Conservation (phyloP, 441 rosid species). For the Bocquillonia castaneifolia region DNA sequence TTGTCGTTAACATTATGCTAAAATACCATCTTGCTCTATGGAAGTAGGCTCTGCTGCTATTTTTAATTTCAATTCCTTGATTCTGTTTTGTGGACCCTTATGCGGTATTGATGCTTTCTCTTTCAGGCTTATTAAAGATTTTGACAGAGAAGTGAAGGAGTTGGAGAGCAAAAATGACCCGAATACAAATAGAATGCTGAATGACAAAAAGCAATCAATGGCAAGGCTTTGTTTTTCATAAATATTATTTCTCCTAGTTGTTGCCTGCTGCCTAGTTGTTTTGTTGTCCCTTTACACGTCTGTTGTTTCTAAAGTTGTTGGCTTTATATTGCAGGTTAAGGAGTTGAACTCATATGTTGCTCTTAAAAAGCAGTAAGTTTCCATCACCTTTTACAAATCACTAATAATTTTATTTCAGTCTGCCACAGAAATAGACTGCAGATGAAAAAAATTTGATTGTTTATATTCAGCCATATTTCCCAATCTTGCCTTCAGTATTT, state of each 20-base stretch:
- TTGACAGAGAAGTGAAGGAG: constrained; percentile 72
- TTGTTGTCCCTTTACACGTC: constrained; percentile 1
- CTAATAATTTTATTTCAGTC: constrained; percentile 1
- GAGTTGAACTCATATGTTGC: constrained; percentile 93
- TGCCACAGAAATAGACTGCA: constrained; percentile 1
- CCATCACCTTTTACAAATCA: neutral
- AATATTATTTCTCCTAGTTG: neutral
- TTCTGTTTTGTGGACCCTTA: neutral
- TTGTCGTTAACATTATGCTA: too few relatives aligned
- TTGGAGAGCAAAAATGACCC: constrained; percentile 59
- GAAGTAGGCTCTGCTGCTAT: neutral
- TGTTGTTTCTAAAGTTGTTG: constrained; percentile 21
- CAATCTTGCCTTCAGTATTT: neutral
- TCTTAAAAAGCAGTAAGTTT: constrained; percentile 75
- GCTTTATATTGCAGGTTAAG: constrained; percentile 63
- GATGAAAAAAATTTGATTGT: neutral
- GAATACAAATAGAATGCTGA: constrained; percentile 59
- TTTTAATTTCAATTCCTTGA: neutral
- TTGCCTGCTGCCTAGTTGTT: neutral
- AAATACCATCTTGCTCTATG: neutral
- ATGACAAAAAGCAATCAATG: constrained; percentile 84
- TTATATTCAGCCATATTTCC: neutral
- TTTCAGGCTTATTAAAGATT: constrained; percentile 87
- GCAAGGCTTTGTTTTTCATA: constrained; percentile 24
- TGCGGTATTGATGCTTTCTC: neutral